Base-by-base conservation (phyloP, 768 basidiomycete species). In the Podaxis mareebaensis region DNA sequence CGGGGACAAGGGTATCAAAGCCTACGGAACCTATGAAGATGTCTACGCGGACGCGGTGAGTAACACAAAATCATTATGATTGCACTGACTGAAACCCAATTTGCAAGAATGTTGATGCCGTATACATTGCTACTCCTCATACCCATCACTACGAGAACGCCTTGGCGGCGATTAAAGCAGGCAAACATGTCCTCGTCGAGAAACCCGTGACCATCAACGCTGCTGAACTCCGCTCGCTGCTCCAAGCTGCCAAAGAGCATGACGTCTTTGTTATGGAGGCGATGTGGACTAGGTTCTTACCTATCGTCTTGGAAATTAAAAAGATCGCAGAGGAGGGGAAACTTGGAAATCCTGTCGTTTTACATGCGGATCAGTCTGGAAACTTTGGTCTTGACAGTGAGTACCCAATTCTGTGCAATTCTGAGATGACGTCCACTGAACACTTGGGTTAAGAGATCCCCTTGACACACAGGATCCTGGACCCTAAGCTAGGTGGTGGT, bases 251-350 rank as follows among this genome's bases (percentile, higher is more conserved):
- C 2, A 90, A 90, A 73, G 85, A 92, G 71, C 78, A 89, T 68
- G 84, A 87, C 17, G 82, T 94, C 1, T 96, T 96, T 79, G 85
- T 96, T 69, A 95, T 96, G 93, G 95, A 96, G 75, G 93, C 91
- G 0, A 79, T 94, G 75, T 94, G 93, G 92, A 93, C 93, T 39
- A 82, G 91, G 39, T 93, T 92, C 79, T 88, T 90, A 62, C 90
- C 91, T 12, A 81, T 91, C 64, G 77, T 80, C 10, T 70, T 78
- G 17, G 90, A 90, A 64, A 77, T 93, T 58, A 88, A 89, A 74
- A 79, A 80, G 64, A 75, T 91, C 52, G 80, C 83, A 1, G 85
- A 90, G 55, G 79, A 80, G 60, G 89, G 88, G 4, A 74, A 72
- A n/a, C 78, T 93, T 22, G 92, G 91, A 6, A 76, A 81, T 10